Evolutionary conservation across 2,329 filamentous ascomycete species (phyloP), one percentile per base, ranked within the genome.

Genomic region (Aspergillus viridinutans): DNA sequence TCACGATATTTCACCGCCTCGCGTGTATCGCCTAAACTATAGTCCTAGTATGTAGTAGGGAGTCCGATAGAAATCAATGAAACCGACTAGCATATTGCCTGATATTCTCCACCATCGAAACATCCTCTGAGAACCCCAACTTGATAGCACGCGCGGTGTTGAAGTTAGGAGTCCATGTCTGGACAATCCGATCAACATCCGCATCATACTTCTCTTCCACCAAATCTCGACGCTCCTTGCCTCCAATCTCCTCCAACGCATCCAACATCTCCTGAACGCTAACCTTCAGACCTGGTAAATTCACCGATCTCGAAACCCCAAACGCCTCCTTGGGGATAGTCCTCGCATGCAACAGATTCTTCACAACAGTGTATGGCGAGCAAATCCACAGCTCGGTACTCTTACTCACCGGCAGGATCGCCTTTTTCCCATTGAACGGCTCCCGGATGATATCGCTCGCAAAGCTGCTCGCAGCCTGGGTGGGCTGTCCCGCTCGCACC

Each of bases 221-320:
- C 14, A 82, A 71, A 54, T 71, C 71, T 63, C 85, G 65, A 67
- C 77, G 80, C 52, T 85, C 81, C 69, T 78, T 74, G 1, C 84
- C 84, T 9, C 81, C 84, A 48, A 83, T 75, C 62, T 77, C 78
- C 52, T 77, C 80, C 62, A 87, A 67, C 26, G 81, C 82, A 67
- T 85, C 82, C 73, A 85, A 75, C 73, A 86, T 79, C 65, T 86
- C 80, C 69, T 85, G 80, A n/a, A 84, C 76, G 35, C 78, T 83
- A 3, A 83, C 80, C 47, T 80, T 78, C 55, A 84, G 67, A 59
- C 83, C 83, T 0, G 83, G 83, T 49, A 85, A 67, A 68, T 81
- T 79, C 12, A 82, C 72, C 0, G 83, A 78, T 55, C 82, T 77
- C 42, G 82, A 76, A 55, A 79, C 78, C 50, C 81, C 79, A 71